Percentiles rank a stretch among this genome's conserved stretches.
These are phyloP conservation scores for Stygiomarasmius scandens DNA, from an alignment of 1,284 basidiomycete genomes.

Conservation along the genomic window DNA sequence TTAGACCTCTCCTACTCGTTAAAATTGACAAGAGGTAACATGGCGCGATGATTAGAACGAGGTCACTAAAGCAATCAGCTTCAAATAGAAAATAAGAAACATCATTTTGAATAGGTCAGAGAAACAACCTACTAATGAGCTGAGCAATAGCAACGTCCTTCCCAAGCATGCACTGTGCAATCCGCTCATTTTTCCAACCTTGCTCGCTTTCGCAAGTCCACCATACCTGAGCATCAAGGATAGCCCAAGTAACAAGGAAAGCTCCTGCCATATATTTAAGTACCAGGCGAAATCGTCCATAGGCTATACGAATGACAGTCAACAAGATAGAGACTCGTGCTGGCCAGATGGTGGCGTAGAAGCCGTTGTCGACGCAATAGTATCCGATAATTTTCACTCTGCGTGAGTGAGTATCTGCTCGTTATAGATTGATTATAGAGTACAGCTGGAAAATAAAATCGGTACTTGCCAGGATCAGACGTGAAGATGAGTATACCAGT, in stretches of 20 bases:
- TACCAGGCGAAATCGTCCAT: neutral
- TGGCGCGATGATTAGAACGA: too few relatives aligned
- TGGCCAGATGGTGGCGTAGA: slow-evolving; percentile 4
- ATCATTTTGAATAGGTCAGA: neutral
- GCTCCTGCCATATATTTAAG: neutral
- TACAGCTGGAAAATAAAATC: too few relatives aligned
- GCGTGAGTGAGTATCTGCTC: neutral
- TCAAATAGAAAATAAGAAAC: too few relatives aligned
- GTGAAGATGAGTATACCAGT: slow-evolving; percentile 4
- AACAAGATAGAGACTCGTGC: slow-evolving; percentile 1
- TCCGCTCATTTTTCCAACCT: neutral
- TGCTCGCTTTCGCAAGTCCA: slow-evolving; percentile 3
- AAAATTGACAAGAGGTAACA: too few relatives aligned
- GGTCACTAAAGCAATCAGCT: too few relatives aligned
- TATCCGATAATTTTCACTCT: neutral
- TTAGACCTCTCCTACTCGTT: too few relatives aligned
- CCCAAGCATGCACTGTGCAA: slow-evolving; percentile 1
- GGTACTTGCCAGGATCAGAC: neutral
- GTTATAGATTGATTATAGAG: too few relatives aligned
- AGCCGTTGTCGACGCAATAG: slow-evolving; percentile 5
- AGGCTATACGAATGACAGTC: neutral
- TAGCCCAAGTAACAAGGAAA: neutral
- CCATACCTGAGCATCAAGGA: slow-evolving; percentile 1
- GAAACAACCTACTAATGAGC: neutral
- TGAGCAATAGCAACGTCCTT: slow-evolving; percentile 6